phyloP scores from a whole-genome alignment of 2,329 filamentous ascomycete species.

The Aspergillus chevalieri region DNA sequence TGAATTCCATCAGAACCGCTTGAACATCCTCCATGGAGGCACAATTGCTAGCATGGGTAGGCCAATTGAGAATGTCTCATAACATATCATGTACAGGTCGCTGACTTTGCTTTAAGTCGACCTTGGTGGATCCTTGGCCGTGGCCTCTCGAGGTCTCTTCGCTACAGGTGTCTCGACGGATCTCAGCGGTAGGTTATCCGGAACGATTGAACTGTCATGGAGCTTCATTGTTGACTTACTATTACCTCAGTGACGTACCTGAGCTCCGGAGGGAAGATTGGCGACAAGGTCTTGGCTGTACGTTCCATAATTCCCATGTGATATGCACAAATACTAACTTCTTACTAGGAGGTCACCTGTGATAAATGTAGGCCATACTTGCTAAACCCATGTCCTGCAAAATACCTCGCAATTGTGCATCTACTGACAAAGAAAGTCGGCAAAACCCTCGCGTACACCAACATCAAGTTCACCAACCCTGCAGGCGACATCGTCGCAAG shows the following conservation, averaged over 20 bases:
- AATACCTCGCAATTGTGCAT: neutral
- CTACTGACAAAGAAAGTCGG: slow-evolving; percentile 43
- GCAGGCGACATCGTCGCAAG: slow-evolving; percentile 57
- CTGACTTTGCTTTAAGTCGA: slow-evolving; percentile 43
- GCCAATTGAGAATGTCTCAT: slow-evolving; percentile 2
- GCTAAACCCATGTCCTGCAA: neutral
- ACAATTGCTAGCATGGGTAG: slow-evolving; percentile 58
- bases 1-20: slow-evolving; percentile 48
- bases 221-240: slow-evolving; percentile 4
- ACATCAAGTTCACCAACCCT: slow-evolving; percentile 54
- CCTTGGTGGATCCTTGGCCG: slow-evolving; percentile 59
- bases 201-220: neutral
- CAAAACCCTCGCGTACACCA: slow-evolving; percentile 60
- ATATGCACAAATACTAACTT: slow-evolving; percentile 11
- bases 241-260: slow-evolving; percentile 53
- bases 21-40: slow-evolving; percentile 61
- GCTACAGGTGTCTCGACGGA: slow-evolving; percentile 63
- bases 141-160: slow-evolving; percentile 59
- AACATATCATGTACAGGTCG: neutral
- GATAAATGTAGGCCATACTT: slow-evolving; percentile 53
- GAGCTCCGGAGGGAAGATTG: slow-evolving; percentile 57
- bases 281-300: slow-evolving; percentile 52
- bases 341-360: slow-evolving; percentile 51
- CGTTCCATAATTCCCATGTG: slow-evolving; percentile 11
- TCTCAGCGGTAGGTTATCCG: slow-evolving; percentile 45